Evolutionary conservation across 2,329 filamentous ascomycete genomes (phyloP), one percentile per base, ranked within the genome.

Genomic region (Botryotinia calthae): DNA sequence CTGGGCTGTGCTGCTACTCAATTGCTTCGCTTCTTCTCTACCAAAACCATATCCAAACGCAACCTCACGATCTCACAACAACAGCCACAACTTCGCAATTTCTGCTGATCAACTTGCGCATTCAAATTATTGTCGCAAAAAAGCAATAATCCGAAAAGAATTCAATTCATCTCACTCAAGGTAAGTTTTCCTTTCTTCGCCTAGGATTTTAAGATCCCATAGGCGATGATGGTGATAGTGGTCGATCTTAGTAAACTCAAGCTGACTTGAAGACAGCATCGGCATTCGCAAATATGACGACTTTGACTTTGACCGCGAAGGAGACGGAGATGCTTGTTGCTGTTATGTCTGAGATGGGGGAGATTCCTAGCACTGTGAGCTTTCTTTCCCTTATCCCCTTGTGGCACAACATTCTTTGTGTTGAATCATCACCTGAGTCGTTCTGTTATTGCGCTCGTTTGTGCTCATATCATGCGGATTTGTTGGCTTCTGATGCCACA

Each of bases 291-390:
- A 74, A 70, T 10, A 71, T 73, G 65, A 2, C 56, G 12, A 22
- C 46, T n/a, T n/a, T 73, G 20, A 69, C 40, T 58, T 58, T 77
- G 31, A 72, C 59, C 22, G 31, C 46, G 2, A 73, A 71, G 28
- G 76, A 77, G 59, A 63, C 56, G 10, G 59, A 73, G 34, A 51
- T 77, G 20, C 46, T 77, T 9, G 42, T 42, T 16, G 72, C 74
- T 37, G 69, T 77, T 14, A 67, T 76, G 42, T 28, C 54, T 28
- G 62, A 74, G 42, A 76, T 77, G 73, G 66, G 68, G 0, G 74
- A 75, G 25, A 66, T 75, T 40, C 74, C 76, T 18, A 56, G 65
- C 6, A 71, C 66, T 67, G 67, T 71, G 70, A 59, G 54, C 18
- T 2, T 40, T 25, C 51, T 22, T 58, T 16, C 8, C 10, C 46